Base-by-base conservation (phyloP, 179 eudicot species). In the Patellifolia procumbens region DNA sequence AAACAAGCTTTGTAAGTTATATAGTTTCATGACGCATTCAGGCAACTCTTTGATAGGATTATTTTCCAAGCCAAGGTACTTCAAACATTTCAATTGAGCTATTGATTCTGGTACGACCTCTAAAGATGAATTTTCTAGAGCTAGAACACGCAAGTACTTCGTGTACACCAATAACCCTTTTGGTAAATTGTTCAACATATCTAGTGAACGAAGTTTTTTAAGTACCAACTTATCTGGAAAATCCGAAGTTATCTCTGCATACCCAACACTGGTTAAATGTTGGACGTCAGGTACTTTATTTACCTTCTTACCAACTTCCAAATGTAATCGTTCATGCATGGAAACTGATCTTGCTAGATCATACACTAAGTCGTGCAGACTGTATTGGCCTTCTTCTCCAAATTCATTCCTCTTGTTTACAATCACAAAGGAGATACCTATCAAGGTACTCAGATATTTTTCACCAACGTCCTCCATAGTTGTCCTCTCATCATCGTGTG, bases 311-410 rank as follows among this genome's bases (percentile, higher is more conserved):
- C 24, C 35, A 11, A 4, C 58, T 28, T 43, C 49, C 39, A 49
- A 46, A 19, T 29, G 35, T 58, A 73, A 56, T 8, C 49, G n/a
- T 22, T 70, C 39, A 17, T 43, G 61, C 61, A 2, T 48, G 2
- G 37, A 37, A 35, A 79, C 42, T 43, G 48, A 79, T 19, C 17
- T 28, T 39, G 81, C 81, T 1, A 79, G 66, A 60, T 73, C 81
- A 65, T 73, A 66, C 56, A 79, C 72, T 29, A 73, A 55, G 42
- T 79, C 81, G 42, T 79, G 81, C 81, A 79, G 55, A 0, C 20
- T 71, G 5, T 53, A 72, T 8, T 0, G 2, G 11, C 1, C 10
- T 13, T 24, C 29, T 12, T 45, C 59, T 46, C 59, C 69, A 35
- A 42, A 28, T 2, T 37, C 26, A 29, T 67, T 22, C 46, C 35